phyloP scores from a whole-genome alignment of 2,329 filamentous ascomycete species.

The Diatrype stigma region DNA sequence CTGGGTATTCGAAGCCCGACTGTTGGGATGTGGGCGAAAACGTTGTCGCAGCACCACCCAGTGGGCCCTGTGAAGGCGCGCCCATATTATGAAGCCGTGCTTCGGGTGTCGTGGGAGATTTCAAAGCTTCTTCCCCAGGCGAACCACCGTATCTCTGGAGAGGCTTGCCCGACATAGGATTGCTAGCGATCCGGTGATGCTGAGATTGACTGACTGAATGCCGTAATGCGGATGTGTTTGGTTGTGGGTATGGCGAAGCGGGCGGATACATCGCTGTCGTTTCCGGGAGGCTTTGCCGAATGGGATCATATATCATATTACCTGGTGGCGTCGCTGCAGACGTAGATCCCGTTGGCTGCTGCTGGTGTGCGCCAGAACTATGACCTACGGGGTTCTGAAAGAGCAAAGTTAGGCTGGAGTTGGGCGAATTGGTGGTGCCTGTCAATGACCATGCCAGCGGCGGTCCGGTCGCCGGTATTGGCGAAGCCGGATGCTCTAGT shows the following conservation, averaged over 20 bases:
- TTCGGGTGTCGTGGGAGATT: constrained; percentile 26
- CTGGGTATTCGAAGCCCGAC: constrained; percentile 36
- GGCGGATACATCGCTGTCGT: constrained; percentile 43
- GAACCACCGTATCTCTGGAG: constrained; percentile 22
- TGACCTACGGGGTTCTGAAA: constrained; percentile 54
- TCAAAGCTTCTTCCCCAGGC: constrained; percentile 27
- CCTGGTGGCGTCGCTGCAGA: constrained; percentile 48
- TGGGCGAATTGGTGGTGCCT: constrained; percentile 80
- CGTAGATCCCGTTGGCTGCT: constrained; percentile 19
- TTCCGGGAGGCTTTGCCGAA: constrained; percentile 52
- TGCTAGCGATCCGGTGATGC: constrained; percentile 18
- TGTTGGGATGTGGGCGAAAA: constrained; percentile 40
- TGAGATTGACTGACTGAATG: constrained; percentile 32
- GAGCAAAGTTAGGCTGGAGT: constrained; percentile 76
- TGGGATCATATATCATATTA: constrained; percentile 58
- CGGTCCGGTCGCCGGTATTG: constrained; percentile 37
- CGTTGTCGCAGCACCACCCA: constrained; percentile 18
- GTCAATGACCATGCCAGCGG: constrained; percentile 82
- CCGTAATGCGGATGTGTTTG: constrained; percentile 43
- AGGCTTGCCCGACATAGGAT: constrained; percentile 18
- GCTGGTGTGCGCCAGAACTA: constrained; percentile 12
- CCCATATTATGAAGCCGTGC: constrained; percentile 21
- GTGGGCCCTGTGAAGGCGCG: constrained; percentile 18
- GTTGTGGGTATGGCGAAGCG: constrained; percentile 40
- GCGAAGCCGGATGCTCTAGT: constrained; percentile 42